Evolutionary conservation across 805 yeast genomes (phyloP), one percentile per base, ranked within the genome.

Genomic region (Lachancea nothofagi): DNA sequence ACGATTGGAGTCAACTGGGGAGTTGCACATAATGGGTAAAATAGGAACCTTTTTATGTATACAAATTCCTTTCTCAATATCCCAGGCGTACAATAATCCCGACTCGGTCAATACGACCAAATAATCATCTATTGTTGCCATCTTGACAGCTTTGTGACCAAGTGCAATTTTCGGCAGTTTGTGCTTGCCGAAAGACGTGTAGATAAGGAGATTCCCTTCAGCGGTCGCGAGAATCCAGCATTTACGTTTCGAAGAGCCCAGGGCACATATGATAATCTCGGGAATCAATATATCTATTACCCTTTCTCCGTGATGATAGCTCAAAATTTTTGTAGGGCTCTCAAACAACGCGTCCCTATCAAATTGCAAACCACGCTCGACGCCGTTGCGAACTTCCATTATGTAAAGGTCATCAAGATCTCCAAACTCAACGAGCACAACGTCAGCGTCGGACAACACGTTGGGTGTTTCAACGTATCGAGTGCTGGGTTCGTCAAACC

Each of bases 51-150:
- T 47, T 23, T 51, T 54, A 24, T 48, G 39, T 5, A 58, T 29
- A 10, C 45, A 35, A 35, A 43, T 51, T 27, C 43, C 31, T 5
- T 32, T 44, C 4, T 34, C 26, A 19, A 62, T 32, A 42, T 59
- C 43, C 62, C 63, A 59, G 5, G 52, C 54, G 33, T 72, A 69
- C 10, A 80, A 48, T 0, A 75, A 59, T 0, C 88, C 88, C 22
- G 71, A 65, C 33, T 78, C 79, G 0, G 85, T 77, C 0, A 80
- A 68, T 17, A 78, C 54, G 8, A 72, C 72, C 66, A 80, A 73
- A 49, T 65, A 77, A 12, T 53, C 49, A 7, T 67, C 62, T 18
- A 50, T 49, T 3, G 59, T 54, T 26, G 57, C 60, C 19, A 70
- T 39, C n/a, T 69, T 72, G 34, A 77, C 72, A 26, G 74, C 71